Base-by-base conservation (phyloP, 2,329 filamentous ascomycete genomes). In the Xylariaceae sp. region DNA sequence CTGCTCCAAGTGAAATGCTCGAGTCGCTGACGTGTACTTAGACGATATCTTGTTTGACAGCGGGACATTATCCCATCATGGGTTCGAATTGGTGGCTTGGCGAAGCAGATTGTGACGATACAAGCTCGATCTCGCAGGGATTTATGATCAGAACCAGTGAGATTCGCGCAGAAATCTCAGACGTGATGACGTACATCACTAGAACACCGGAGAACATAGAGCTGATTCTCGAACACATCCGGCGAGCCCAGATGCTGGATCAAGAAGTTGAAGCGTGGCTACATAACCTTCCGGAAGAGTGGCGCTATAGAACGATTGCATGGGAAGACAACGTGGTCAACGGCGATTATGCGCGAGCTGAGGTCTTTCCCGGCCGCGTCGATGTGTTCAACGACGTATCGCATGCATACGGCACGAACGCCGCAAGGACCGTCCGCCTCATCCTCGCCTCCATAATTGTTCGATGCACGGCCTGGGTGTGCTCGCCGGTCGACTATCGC, bases 381-480 rank as follows among this genome's bases (percentile, higher is more conserved):
- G 80, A 84, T 55, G 67, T 76, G 5, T 83, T 82, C 57, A 64
- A 67, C 19, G 79, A 83, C 60, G 67, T 82, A 36, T 82, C 74
- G 70, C 73, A 79, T 34, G 74, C 74, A n/a, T 75, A 70, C 47
- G 66, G 79, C 7, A 79, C 75, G 73, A 83, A 82, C 58, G 66
- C 77, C 63, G 66, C 71, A 48, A 68, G 79, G 14, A 70, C 75
- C 14, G 70, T 73, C 6, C 69, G 80, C 3, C 67, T 83, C 22
- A 72, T 79, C 42, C 67, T 83, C 20, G 72, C 74, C 3, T 74
- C 76, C 14, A 63, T 79, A 14, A 72, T 77, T 29, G 74, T 83
- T 11, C 75, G 80, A 6, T 82, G 78, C 55, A 73, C 75, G 6
- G 80, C 80, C 2, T 83, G 79, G 79, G 67, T 78, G 20, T 79